Percentiles rank a stretch among this genome's conserved stretches.
These are phyloP conservation scores for Puccinellia tenuiflora DNA, from an alignment of 176 grass and related monocot species.

Conservation along the genomic window DNA sequence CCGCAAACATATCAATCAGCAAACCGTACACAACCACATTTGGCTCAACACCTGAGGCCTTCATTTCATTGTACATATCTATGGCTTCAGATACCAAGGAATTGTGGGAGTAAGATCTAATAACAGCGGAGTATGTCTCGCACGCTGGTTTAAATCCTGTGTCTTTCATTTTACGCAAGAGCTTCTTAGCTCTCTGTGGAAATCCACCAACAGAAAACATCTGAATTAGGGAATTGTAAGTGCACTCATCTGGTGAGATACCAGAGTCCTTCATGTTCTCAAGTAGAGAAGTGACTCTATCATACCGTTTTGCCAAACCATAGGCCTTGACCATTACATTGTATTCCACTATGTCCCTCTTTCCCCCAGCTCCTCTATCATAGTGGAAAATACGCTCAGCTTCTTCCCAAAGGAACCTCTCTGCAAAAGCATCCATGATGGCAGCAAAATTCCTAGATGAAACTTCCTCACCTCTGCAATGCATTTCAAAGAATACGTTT, in stretches of 20 bases:
- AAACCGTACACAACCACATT: conserved; percentile 59
- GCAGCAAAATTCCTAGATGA: conserved; percentile 61
- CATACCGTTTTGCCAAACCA: conserved; percentile 58
- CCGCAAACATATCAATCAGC: conserved; percentile 59
- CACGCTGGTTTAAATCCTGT: conserved; percentile 54
- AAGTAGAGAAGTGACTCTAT: conserved; percentile 50
- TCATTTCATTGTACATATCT: conserved; percentile 59
- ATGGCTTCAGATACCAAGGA: conserved; percentile 45
- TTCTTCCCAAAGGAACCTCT: conserved; percentile 53
- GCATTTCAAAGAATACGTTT: conserved; percentile 49
- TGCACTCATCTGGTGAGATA: conserved; percentile 51
- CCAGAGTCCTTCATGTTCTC: conserved; percentile 49
- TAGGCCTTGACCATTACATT: conserved; percentile 78
- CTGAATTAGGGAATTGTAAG: conserved; percentile 74
- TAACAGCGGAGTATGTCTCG: conserved; percentile 57
- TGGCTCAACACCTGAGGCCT: conserved; percentile 39
- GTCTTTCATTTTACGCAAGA: conserved; percentile 53
- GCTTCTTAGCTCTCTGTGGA: conserved; percentile 43
- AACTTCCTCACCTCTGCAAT: conserved; percentile 35
- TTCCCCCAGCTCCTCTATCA: conserved; percentile 12
- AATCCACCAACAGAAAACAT: conserved; percentile 63
- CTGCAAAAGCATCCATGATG: conserved; percentile 63
- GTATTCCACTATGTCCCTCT: conserved; percentile 51
- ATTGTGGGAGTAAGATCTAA: conserved; percentile 45
- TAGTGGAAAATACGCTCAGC: conserved; percentile 52